Evolutionary conservation across 2,329 filamentous ascomycete species (phyloP), one percentile per base, ranked within the genome.

Genomic region (Xylariaceae sp.): DNA sequence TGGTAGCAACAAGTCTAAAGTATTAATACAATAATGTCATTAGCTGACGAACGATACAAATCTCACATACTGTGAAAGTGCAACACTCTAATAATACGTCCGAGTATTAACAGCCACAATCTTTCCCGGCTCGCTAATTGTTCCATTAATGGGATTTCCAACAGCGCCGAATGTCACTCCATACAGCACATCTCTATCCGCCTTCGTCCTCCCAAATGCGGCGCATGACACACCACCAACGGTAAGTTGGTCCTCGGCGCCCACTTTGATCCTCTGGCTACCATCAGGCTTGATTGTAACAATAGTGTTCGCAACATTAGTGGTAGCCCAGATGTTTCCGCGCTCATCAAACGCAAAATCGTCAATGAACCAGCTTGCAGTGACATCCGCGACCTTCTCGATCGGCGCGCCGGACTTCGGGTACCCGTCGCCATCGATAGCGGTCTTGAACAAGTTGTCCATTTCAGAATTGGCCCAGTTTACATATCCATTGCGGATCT

Each of bases 391-490:
- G 19, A 57, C 48, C 9, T 13, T 48, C 22, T 57, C 55, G n/a
- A 56, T 44, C 14, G 28, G 18, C 6, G 45, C 51, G 16, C 50
- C 47, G 12, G 5, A 7, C 17, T 43, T 19, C 10, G 50, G 42
- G 31, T 51, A 51, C 11, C 55, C 57, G 6, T 52, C 3, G 28
- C 31, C 38, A 18, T 60, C 42, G 22, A 62, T 51, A 11, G 14
- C 22, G 14, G 54, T 39, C 7, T 57, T 53, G 42, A 54, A 60
- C 11, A 62, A 48, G 1, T 48, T 49, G 6, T 22, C 18, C 9
- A 33, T 34, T 33, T 53, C 43, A 6, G 56, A 53, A 48, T 64
- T 63, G 36, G 53, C 55, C 60, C 58, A 63, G 51, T 63, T 63
- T 40, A 60, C 42, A 33, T 59, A 52, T 1, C 53, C 57, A 16